These are phyloP conservation scores for Solanum tacnaense DNA, from an alignment of 257 asterid genomes.

Conservation along the genomic window DNA sequence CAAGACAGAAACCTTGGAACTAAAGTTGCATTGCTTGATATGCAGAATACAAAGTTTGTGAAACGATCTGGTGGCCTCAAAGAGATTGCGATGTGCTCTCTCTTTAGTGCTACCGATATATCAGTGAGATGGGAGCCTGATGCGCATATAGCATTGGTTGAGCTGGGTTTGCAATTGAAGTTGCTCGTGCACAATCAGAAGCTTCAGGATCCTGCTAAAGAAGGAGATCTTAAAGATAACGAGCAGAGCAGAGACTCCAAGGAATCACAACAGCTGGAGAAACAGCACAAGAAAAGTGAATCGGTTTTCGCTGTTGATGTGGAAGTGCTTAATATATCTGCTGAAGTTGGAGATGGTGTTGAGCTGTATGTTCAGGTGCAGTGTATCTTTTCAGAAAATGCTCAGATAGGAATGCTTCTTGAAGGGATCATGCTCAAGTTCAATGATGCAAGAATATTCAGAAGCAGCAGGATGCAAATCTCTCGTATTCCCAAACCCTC, in stretches of 20 bases:
- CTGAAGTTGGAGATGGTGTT: constrained; percentile 99
- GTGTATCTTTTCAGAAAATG: constrained; percentile 97
- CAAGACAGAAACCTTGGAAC: constrained; percentile 43
- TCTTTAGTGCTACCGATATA: constrained; percentile 93
- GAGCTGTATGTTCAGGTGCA: constrained; percentile 80
- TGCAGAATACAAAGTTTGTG: constrained; percentile 88
- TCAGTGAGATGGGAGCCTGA: constrained; percentile 98
- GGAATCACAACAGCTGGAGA: constrained; percentile 41
- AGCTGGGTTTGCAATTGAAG: constrained; percentile 75
- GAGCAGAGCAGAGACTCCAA: constrained; percentile 34
- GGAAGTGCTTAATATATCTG: constrained; percentile 80
- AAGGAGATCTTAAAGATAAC: constrained; percentile 27
- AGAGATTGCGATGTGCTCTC: constrained; percentile 85
- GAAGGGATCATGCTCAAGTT: constrained; percentile 76
- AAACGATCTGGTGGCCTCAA: constrained; percentile 84
- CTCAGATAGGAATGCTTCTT: constrained; percentile 92
- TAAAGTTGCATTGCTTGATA: constrained; percentile 71
- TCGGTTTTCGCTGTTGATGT: constrained; percentile 90
- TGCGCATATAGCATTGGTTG: constrained; percentile 74
- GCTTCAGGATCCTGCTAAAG: constrained; percentile 41
- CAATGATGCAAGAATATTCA: constrained; percentile 63
- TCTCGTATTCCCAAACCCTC: constrained; percentile 84
- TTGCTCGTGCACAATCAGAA: constrained; percentile 51
- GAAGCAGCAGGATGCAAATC: constrained; percentile 98
- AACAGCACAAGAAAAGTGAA: constrained; percentile 63